phyloP scores from a whole-genome alignment of 2,329 filamentous ascomycete species.

The Elsinoe perseae region DNA sequence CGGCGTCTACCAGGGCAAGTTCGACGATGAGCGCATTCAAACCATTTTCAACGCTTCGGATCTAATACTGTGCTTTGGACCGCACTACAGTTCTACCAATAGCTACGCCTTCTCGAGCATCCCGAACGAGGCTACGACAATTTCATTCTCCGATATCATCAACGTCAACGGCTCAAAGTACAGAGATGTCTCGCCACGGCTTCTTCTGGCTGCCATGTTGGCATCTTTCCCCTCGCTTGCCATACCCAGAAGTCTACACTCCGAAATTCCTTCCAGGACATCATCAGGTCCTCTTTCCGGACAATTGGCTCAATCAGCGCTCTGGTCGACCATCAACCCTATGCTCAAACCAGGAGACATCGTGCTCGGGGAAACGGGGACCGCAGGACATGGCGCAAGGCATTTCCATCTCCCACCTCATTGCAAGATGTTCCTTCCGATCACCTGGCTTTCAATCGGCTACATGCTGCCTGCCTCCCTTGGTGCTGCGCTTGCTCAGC shows the following conservation, averaged over 20 bases:
- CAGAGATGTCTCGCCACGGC: constrained; percentile 62
- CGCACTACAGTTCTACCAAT: constrained; percentile 24
- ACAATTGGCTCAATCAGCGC: constrained; percentile 21
- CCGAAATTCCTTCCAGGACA: constrained; percentile 17
- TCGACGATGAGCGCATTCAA: constrained; percentile 20
- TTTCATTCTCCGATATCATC: constrained; percentile 50
- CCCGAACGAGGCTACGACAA: constrained; percentile 21
- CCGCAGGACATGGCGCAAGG: constrained; percentile 44
- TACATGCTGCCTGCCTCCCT: constrained; percentile 24
- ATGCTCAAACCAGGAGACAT: constrained; percentile 23
- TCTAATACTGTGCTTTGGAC: constrained; percentile 20
- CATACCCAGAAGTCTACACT: neutral
- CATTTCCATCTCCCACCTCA: constrained; percentile 43
- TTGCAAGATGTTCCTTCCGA: constrained; percentile 53
- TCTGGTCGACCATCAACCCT: constrained; percentile 21
- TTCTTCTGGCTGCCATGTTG: constrained; percentile 54
- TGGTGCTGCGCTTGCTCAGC: constrained; percentile 22
- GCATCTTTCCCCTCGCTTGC: constrained; percentile 27
- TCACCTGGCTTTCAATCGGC: constrained; percentile 27
- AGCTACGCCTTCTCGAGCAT: constrained; percentile 27
- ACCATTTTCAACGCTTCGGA: constrained; percentile 23
- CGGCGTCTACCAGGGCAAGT: constrained; percentile 24
- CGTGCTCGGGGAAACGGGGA: constrained; percentile 26
- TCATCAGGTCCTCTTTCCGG: neutral
- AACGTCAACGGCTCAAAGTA: constrained; percentile 62